A percentile compares a stretch with the other conserved stretches of the same genome.
Evolutionary conservation across 352 stramenopile species (phyloP).

Genomic region (Phytophthora palmivora): DNA sequence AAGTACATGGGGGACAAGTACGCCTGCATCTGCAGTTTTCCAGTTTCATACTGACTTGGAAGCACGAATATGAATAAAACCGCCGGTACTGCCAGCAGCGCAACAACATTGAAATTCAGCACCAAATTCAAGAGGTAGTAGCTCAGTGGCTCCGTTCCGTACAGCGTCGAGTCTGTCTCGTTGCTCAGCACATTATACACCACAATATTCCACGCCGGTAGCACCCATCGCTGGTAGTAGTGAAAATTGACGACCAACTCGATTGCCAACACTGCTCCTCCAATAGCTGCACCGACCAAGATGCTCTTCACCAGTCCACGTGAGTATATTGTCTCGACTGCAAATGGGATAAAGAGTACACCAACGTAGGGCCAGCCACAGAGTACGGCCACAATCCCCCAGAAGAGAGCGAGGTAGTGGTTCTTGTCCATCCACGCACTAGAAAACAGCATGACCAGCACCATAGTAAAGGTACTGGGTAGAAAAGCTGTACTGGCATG

Average conservation of each 20-base stretch:
- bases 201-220: constrained; percentile 95
- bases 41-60: constrained; percentile 42
- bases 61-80: constrained; percentile 44
- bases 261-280: constrained; percentile 68
- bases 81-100: constrained; percentile 67
- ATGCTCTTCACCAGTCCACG: constrained; percentile 64
- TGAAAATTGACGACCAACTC: constrained; percentile 90
- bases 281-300: constrained; percentile 63
- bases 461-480: constrained; percentile 93
- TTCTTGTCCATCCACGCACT: constrained; percentile 81
- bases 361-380: constrained; percentile 98
- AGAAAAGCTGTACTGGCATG: constrained; percentile 93
- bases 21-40: constrained; percentile 38
- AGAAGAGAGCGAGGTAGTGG: constrained; percentile 82
- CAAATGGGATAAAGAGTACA: constrained; percentile 95
- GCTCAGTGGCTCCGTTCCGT: constrained; percentile 94
- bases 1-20: constrained; percentile 83
- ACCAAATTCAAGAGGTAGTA: constrained; percentile 97
- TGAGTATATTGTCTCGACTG: constrained; percentile 77
- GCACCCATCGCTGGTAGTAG: constrained; percentile 71
- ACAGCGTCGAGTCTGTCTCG: constrained; percentile 96
- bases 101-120: constrained; percentile 96
- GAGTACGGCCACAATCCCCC: constrained; percentile 92
- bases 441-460: constrained; percentile 80
- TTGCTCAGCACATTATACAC: constrained; percentile 94